phyloP scores from a whole-genome alignment of 1,284 basidiomycete genomes.

The Boletus subluridellus region DNA sequence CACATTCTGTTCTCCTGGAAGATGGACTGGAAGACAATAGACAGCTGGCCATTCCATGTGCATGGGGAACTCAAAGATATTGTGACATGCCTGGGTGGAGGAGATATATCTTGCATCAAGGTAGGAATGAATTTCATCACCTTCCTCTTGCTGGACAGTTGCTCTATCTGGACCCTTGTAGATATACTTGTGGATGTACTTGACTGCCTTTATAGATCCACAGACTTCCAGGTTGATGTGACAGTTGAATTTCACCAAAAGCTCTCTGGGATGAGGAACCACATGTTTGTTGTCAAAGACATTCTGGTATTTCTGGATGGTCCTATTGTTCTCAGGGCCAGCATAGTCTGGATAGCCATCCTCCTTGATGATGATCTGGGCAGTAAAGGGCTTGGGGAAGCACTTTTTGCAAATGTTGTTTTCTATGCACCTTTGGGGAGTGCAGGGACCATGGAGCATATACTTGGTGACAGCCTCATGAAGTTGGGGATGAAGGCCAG shows the following conservation, averaged over 20 bases:
- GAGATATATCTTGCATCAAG: too few species aligned
- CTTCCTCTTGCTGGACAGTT: constrained; percentile 13
- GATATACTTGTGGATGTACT: constrained; percentile 46
- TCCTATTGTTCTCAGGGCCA: constrained; percentile 8
- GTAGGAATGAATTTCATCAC: constrained; percentile 2
- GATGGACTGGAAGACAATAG: too few species aligned
- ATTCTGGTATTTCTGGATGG: background rate
- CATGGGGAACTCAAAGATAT: too few species aligned
- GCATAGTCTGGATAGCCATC: constrained; percentile 16
- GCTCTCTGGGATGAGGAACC: background rate
- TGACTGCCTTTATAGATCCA: constrained; percentile 31
- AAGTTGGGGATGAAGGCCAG: background rate
- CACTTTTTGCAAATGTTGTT: constrained; percentile 6
- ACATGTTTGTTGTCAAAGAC: background rate
- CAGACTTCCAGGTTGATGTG: constrained; percentile 47
- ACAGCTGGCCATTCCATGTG: too few species aligned
- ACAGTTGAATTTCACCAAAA: constrained; percentile 33
- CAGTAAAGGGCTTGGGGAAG: constrained; percentile 2
- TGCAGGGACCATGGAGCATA: constrained; percentile 13
- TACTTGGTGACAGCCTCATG: background rate
- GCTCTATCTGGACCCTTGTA: constrained; percentile 40
- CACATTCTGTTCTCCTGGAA: background rate
- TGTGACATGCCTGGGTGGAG: too few species aligned
- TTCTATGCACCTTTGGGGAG: constrained; percentile 7
- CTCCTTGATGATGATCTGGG: constrained; percentile 7